Evolutionary conservation across 495 filamentous ascomycete genomes (phyloP).

Genomic region (Chaetomium cochliodes): DNA sequence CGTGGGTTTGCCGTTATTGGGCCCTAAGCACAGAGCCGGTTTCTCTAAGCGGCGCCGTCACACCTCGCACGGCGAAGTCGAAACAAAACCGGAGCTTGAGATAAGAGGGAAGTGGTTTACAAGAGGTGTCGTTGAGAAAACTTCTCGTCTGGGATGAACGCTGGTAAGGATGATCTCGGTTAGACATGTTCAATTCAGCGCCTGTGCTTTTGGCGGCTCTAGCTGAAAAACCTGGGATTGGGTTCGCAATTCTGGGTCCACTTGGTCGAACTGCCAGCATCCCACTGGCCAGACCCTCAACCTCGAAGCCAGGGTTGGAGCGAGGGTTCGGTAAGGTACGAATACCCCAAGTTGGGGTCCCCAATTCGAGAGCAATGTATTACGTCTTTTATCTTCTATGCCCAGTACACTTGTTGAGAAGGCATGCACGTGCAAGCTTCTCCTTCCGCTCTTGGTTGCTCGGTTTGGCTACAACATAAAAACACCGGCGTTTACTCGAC

Average conservation of each 20-base stretch:
- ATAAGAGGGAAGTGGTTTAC: constrained; percentile 3
- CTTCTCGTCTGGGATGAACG: neutral
- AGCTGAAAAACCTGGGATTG: neutral
- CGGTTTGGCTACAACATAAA: neutral
- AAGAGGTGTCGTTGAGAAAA: constrained; percentile 4
- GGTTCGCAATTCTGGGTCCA: neutral
- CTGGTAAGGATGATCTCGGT: constrained; percentile 19
- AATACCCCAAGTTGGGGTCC: no score
- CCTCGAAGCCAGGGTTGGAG: no score
- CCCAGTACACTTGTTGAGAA: no score
- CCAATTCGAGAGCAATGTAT: no score
- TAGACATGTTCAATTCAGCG: constrained; percentile 3
- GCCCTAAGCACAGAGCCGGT: constrained; percentile 18
- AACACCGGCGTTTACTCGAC: neutral
- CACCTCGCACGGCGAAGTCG: neutral
- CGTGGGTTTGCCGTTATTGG: constrained; percentile 36
- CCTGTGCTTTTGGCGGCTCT: neutral
- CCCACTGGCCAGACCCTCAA: neutral
- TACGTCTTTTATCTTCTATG: no score
- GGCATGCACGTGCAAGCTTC: no score
- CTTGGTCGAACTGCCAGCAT: neutral
- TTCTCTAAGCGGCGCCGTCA: constrained; percentile 3
- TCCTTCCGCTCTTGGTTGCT: no score
- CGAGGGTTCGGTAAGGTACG: no score
- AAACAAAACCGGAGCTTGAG: constrained; percentile 4